Evolutionary conservation across 225 moss, liverwort and hornwort species (phyloP).

Genomic region (Bryoerythrophyllum caledonicum): DNA sequence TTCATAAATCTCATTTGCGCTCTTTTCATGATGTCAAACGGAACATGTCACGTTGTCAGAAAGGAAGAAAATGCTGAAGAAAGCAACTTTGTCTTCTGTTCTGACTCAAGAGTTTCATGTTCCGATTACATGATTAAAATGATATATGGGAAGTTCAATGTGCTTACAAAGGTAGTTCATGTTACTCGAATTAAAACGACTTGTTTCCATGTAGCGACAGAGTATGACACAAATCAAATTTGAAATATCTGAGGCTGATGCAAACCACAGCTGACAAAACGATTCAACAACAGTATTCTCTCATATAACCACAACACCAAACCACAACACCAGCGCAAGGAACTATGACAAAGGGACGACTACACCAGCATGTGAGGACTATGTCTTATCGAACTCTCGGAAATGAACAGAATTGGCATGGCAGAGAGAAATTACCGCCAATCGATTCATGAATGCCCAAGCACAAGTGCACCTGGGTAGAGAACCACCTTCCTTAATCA

Average conservation of each 20-base stretch:
- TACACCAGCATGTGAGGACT: background rate
- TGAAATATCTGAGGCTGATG: no score
- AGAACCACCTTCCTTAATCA: constrained; percentile 50
- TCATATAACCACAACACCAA: background rate
- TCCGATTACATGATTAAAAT: no score
- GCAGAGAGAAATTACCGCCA: background rate
- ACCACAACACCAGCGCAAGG: background rate
- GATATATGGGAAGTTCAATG: no score
- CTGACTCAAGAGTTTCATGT: no score
- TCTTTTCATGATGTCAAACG: no score
- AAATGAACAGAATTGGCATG: background rate
- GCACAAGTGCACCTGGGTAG: constrained; percentile 33
- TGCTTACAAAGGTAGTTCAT: no score
- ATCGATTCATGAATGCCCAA: constrained; percentile 35
- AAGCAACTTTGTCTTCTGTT: no score
- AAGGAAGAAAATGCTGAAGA: no score
- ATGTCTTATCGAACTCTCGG: background rate
- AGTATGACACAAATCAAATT: background rate
- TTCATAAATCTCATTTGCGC: no score
- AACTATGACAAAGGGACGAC: background rate
- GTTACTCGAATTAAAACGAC: no score
- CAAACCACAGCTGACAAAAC: background rate
- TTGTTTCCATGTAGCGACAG: no score
- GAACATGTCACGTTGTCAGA: no score
- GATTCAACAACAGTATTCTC: background rate